Evolutionary conservation across 345 rosid species (phyloP).

Genomic region (Rhodamnia argentea): DNA sequence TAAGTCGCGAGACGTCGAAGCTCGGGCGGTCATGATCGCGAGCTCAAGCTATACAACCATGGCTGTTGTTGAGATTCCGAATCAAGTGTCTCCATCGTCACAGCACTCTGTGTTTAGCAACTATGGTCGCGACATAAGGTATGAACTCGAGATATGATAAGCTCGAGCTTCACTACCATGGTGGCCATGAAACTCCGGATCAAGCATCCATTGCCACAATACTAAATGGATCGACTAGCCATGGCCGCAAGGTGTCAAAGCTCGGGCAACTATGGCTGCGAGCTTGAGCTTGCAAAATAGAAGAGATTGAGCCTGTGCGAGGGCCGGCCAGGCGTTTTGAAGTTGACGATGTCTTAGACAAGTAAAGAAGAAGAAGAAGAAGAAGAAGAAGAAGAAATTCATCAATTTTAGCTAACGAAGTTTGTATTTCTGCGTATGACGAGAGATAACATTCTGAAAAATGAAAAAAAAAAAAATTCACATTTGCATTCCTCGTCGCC

Average conservation of each 20-base stretch:
- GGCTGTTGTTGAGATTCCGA: not conserved
- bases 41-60: not conserved
- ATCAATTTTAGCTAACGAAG: not conserved
- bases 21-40: not conserved
- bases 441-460: not conserved
- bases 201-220: not conserved
- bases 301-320: not conserved
- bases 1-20: not conserved
- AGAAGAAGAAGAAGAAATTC: not conserved
- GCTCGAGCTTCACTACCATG: fast-evolving
- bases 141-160: not conserved
- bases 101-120: too few species aligned
- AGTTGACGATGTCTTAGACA: not conserved
- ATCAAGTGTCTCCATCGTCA: too few species aligned
- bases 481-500: not conserved
- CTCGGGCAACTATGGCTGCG: not conserved
- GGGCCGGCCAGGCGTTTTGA: not conserved
- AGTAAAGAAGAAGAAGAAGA: not conserved
- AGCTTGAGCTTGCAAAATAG: not conserved
- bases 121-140: too few species aligned
- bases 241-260: not conserved
- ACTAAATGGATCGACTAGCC: not conserved
- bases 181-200: not conserved
- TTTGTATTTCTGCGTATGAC: not conserved
- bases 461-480: not conserved